Base-by-base conservation (phyloP, 73 alveolate genomes). In the Tetrahymena borealis region DNA sequence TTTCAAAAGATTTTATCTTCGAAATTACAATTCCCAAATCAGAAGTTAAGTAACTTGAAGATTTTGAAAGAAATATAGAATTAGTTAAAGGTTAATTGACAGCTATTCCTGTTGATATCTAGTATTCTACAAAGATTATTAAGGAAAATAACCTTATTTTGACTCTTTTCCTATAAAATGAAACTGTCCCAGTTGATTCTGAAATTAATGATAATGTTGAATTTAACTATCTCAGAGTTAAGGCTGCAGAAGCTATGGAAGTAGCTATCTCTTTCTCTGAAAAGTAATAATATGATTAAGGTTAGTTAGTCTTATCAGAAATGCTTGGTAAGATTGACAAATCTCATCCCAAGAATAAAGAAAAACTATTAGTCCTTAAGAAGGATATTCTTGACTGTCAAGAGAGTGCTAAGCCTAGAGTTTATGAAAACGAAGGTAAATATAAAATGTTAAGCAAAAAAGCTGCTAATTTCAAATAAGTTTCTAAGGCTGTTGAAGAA, bases 231-330 rank as follows among this genome's bases (percentile, higher is more conserved):
- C 78, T 79, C 32, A 94, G 97, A 90, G 97, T 94, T 24, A 41
- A 33, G n/a, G 94, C 94, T 3, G 95, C 97, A 28, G 96, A 91
- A 4, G 94, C 79, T 5, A 91, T 94, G 38, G 95, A 94, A 39
- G 93, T 40, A 32, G 97, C 97, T 16, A 79, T 85, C 16, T 32
- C 7, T 36, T 39, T 60, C 28, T 24, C 37, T 60, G 85, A 60
- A 60, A 60, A 60, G 85, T 20, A 60, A 18, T 60, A 60, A 60
- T 60, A 60, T 9, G 36, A 60, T 2, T 13, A 60, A 60, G 85
- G 85, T 0, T 60, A 60, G 28, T 32, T 60, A 24, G 35, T 60
- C 3, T 60, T 60, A 60, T 24, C n/a, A 60, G 13, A 35, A 10
- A 60, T 60, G n/a, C 37, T 60, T 1, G 28, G 13, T 28, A 60